Percentiles rank a stretch among this genome's conserved stretches.
Conservation (phyloP, 768 basidiomycete species). For the Phylloporus sp. region DNA sequence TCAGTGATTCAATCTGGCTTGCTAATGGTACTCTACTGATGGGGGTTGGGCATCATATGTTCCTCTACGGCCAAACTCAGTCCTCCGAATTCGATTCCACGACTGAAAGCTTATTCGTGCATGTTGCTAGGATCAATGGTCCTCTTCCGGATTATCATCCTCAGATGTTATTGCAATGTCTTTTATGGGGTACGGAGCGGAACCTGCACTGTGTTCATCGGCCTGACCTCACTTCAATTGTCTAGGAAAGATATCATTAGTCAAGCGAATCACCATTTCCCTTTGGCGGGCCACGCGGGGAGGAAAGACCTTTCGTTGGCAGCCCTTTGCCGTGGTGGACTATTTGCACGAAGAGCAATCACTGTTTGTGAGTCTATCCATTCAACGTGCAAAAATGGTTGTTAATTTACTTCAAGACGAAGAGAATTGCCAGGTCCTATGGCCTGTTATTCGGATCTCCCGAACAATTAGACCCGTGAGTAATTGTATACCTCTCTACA, state of each 20-base stretch:
- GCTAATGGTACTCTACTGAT: conserved; percentile 78
- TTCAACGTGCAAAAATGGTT: neutral
- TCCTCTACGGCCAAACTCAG: conserved; percentile 60
- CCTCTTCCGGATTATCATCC: conserved; percentile 92
- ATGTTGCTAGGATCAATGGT: conserved; percentile 79
- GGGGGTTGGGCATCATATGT: conserved; percentile 80
- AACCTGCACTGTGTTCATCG: neutral
- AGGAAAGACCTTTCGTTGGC: conserved; percentile 33
- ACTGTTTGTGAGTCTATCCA: conserved; percentile 17
- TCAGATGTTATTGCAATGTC: conserved; percentile 86
- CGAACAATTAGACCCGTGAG: conserved; percentile 45
- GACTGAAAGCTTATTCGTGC: conserved; percentile 65
- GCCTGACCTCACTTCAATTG: conserved; percentile 2
- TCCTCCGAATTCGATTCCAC: conserved; percentile 17
- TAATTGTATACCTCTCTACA: neutral
- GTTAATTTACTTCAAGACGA: conserved; percentile 9
- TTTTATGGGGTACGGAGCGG: conserved; percentile 74
- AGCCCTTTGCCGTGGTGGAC: conserved; percentile 53
- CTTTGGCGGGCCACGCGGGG: conserved; percentile 41
- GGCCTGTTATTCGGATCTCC: conserved; percentile 51
- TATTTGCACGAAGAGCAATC: conserved; percentile 23
- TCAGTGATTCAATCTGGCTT: conserved; percentile 90
- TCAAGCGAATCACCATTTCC: conserved; percentile 74
- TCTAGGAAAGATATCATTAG: conserved; percentile 78
- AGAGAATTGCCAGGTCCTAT: conserved; percentile 36